phyloP scores from a whole-genome alignment of 2,329 filamentous ascomycete genomes.

The Metarhizium sp. region DNA sequence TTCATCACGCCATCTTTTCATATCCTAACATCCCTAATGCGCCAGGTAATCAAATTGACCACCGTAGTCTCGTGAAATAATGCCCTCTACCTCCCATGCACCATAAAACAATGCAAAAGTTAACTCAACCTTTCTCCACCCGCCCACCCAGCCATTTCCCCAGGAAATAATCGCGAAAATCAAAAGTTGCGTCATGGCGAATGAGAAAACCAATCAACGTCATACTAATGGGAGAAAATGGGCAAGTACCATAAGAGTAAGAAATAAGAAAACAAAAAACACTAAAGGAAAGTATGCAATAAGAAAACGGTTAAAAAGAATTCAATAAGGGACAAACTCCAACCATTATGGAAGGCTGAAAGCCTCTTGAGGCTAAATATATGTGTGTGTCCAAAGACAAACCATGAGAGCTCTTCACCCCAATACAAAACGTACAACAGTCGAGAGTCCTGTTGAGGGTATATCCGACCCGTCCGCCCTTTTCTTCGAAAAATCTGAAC shows the following conservation, averaged over 20 bases:
- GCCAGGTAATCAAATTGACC: background rate
- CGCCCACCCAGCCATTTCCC: background rate
- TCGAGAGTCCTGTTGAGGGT: background rate
- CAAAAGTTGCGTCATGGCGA: background rate
- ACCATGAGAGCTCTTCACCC: background rate
- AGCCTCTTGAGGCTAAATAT: background rate
- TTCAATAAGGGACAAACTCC: background rate
- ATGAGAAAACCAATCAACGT: background rate
- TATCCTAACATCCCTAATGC: slow-evolving; percentile 3
- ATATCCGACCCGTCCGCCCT: slow-evolving; percentile 1
- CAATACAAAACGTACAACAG: background rate
- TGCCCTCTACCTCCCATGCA: slow-evolving; percentile 1
- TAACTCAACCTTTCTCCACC: background rate
- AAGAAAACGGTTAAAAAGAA: background rate
- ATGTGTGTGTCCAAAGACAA: background rate
- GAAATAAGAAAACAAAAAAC: background rate
- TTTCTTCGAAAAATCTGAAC: slow-evolving; percentile 1
- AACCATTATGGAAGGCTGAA: background rate
- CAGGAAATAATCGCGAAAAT: background rate
- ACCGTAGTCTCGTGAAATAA: background rate
- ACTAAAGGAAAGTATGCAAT: background rate
- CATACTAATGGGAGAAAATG: background rate
- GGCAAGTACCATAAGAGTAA: background rate
- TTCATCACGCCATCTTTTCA: background rate
- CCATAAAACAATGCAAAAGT: slow-evolving; percentile 2